Percentiles rank a stretch among this genome's conserved stretches.
These are phyloP conservation scores for Leucosporidium scottii DNA, from an alignment of 768 basidiomycete genomes.

Conservation along the genomic window DNA sequence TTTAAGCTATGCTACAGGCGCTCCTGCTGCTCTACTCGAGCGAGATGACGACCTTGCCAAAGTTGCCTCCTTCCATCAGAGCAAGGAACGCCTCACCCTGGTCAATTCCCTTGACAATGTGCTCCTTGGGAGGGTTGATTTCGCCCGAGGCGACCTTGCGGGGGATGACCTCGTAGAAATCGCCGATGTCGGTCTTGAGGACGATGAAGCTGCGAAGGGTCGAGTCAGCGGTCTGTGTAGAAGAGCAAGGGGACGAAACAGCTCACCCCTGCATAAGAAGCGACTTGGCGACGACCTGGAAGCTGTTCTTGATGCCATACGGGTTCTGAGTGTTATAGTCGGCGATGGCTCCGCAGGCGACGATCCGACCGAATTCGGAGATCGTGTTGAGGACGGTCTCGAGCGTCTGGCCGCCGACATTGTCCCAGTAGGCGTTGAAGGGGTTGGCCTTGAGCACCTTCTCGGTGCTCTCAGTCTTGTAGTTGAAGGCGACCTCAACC, in stretches of 20 bases:
- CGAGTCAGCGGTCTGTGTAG: background rate
- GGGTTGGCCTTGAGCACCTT: conserved; percentile 7
- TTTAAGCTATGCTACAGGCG: no score
- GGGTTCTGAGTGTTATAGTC: conserved; percentile 28
- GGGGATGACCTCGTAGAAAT: conserved; percentile 38
- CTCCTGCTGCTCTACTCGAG: conserved; percentile 8
- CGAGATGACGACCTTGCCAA: conserved; percentile 18
- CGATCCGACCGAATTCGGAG: conserved; percentile 29
- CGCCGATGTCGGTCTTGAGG: conserved; percentile 30
- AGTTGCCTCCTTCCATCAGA: conserved; percentile 4
- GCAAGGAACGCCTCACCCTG: conserved; percentile 16
- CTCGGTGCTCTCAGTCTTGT: conserved; percentile 37
- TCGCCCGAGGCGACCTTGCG: conserved; percentile 30
- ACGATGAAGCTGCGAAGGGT: conserved; percentile 9
- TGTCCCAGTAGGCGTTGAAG: conserved; percentile 38
- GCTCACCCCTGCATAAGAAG: conserved; percentile 33
- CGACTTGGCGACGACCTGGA: conserved; percentile 35
- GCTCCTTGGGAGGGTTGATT: conserved; percentile 35
- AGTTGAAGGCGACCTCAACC: conserved; percentile 66
- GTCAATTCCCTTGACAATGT: conserved; percentile 34
- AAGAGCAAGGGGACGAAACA: background rate
- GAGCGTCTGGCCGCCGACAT: conserved; percentile 36
- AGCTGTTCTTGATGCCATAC: conserved; percentile 34
- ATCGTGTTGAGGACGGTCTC: conserved; percentile 34
- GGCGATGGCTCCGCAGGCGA: conserved; percentile 30